Evolutionary conservation across 345 rosid species (phyloP), one percentile per base, ranked within the genome.

Genomic region (Diplotaxis tenuifolia): DNA sequence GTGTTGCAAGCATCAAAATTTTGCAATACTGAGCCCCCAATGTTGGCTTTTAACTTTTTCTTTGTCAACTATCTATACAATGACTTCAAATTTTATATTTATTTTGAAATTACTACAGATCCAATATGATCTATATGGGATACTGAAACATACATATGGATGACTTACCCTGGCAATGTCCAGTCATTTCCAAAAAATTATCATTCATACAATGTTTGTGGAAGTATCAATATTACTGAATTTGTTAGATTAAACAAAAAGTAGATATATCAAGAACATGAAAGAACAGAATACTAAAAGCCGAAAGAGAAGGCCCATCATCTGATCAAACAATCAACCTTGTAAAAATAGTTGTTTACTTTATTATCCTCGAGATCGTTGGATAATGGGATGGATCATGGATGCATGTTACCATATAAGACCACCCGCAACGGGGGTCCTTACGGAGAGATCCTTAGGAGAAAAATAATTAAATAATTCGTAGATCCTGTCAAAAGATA

Each of bases 331-430:
- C 50, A 45, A 45, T 45, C 22, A 32, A 50, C 5, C 14, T 55
- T 64, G 20, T 63, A 63, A 59, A 14, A 57, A 15, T 57, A 57
- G 38, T 22, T 54, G 38, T 45, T 64, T 57, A 57, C n/a, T 6
- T 64, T 45, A 29, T 11, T 68, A 75, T 52, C 50, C 69, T 75
- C 70, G 79, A 68, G 79, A 75, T 67, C 57, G 54, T 59, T 23
- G 55, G 63, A 61, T 52, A 59, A 58, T 59, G 54, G 27, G 20
- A 27, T 28, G 27, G 20, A 27, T 28, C 25, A 53, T 21, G 58
- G 58, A 32, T 34, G 45, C 45, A 68, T 68, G 64, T 68, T 25
- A 2, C 64, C 34, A 62, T 25, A 68, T n/a, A n/a, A n/a, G n/a
- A n/a, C n/a, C n/a, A n/a, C n/a, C n/a, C n/a, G n/a, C n/a, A n/a